Evolutionary conservation across 805 yeast genomes (phyloP), one percentile per base, ranked within the genome.

Genomic region (Monosporozyma servazzii): DNA sequence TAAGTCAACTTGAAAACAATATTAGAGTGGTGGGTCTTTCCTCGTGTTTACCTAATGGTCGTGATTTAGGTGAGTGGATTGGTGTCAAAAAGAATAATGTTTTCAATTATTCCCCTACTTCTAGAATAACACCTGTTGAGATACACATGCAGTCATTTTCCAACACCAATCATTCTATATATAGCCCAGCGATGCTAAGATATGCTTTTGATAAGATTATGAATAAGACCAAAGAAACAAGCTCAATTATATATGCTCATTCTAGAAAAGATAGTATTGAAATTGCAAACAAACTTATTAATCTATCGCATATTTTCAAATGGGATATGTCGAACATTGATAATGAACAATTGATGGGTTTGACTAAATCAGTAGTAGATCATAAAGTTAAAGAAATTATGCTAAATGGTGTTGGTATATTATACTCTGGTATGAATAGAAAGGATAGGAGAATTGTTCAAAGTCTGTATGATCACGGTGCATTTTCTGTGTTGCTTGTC

Each of bases 1-100:
- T 82, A 0, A 73, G 78, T 1, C 93, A 87, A 56, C 62, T 83
- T n/a, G 85, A 82, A 33, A 71, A 68, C 2, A 63, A 71, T 0
- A 56, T 79, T 5, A 70, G 98, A 56, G 65, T 89, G 25, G 77
- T 91, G n/a, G 90, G 80, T 0, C 69, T 91, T 23, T 74, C 86
- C 0, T 74, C 80, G 0, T 80, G 95, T 1, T 64, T 91, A 40
- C 80, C 93, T 0, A 86, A 83, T 61, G 86, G 85, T 3, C 74
- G 79, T 48, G 96, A 88, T 56, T 67, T 90, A 52, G 91, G 86
- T 1, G 87, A 84, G 50, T 93, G 98, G 96, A 67, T 93, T 29
- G 95, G 93, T 2, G 82, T 85, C 25, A 58, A 75, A 1, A 83
- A 80, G 58, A 70, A 67, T 20, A 73, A 80, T 47, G 73, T 82